A percentile compares a stretch with the other conserved stretches of the same genome.
Evolutionary conservation across 2,329 filamentous ascomycete species (phyloP).

Genomic region (Cryphonectria japonica): DNA sequence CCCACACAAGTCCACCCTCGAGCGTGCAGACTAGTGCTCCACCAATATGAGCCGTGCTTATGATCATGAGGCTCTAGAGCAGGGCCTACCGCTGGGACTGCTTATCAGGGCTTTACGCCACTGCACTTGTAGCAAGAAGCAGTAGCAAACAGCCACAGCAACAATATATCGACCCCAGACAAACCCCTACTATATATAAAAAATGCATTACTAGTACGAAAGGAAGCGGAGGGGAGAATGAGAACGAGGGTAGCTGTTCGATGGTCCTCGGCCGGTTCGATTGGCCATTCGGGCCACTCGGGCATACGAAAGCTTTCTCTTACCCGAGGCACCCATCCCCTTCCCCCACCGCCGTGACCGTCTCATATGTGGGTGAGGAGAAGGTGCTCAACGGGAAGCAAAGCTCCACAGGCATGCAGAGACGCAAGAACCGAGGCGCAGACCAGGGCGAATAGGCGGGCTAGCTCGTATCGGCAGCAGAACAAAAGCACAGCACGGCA

Average conservation of each 20-base stretch:
- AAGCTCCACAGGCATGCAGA: slow-evolving; percentile 2
- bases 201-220: background rate
- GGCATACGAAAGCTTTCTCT: slow-evolving; percentile 1
- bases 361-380: background rate
- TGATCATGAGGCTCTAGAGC: slow-evolving; percentile 12
- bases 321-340: background rate
- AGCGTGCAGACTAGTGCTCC: background rate
- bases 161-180: background rate
- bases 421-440: background rate
- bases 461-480: background rate
- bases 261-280: background rate
- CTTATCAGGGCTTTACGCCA: background rate
- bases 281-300: background rate
- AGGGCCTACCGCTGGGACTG: background rate
- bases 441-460: background rate
- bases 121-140: too few species aligned
- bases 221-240: background rate
- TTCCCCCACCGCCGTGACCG: background rate
- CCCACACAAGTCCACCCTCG: slow-evolving; percentile 4
- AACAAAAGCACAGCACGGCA: background rate
- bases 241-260: background rate
- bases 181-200: background rate
- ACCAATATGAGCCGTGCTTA: background rate
- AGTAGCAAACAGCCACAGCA: too few species aligned
- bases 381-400: background rate